Conservation (phyloP, 2,329 filamentous ascomycete species). For the Cladosporium halotolerans region DNA sequence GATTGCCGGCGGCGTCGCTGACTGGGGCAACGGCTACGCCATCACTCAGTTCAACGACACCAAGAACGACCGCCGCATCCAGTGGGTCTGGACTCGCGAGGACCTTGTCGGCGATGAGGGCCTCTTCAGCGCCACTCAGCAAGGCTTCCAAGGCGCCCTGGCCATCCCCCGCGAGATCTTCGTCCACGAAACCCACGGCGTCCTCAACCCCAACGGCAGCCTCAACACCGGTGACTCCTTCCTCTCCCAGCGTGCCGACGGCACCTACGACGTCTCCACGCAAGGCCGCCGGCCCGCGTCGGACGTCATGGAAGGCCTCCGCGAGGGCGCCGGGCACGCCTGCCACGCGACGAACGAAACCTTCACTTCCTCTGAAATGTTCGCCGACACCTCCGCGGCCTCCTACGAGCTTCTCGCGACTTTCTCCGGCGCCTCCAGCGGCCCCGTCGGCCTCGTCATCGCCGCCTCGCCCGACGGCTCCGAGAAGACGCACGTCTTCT, state of each 20-base stretch:
- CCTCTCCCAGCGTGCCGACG: slow-evolving; percentile 27
- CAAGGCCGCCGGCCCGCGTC: slow-evolving; percentile 39
- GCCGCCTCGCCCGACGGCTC: slow-evolving; percentile 37
- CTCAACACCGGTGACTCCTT: slow-evolving; percentile 20
- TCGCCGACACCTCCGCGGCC: slow-evolving; percentile 27
- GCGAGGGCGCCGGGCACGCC: slow-evolving; percentile 24
- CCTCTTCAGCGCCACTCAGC: slow-evolving; percentile 35
- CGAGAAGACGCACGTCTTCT: slow-evolving; percentile 42
- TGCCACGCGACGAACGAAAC: slow-evolving; percentile 19
- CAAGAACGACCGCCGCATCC: slow-evolving; percentile 43
- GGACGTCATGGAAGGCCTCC: slow-evolving; percentile 39
- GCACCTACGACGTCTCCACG: slow-evolving; percentile 37
- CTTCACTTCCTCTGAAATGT: slow-evolving; percentile 31
- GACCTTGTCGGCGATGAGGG: slow-evolving; percentile 34
- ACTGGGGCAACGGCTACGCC: slow-evolving; percentile 42
- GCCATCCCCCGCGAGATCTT: slow-evolving; percentile 42
- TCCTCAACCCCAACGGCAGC: slow-evolving; percentile 31
- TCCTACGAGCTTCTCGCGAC: slow-evolving; percentile 8
- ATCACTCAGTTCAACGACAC: slow-evolving; percentile 44
- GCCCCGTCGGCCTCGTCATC: slow-evolving; percentile 38
- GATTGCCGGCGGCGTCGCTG: slow-evolving; percentile 38
- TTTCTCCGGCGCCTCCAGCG: slow-evolving; percentile 31
- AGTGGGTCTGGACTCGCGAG: slow-evolving; percentile 43
- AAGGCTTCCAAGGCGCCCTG: slow-evolving; percentile 40
- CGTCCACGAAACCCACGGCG: slow-evolving; percentile 37